Conservation (phyloP, 2,329 filamentous ascomycete species). For the Fusarium clavum region DNA sequence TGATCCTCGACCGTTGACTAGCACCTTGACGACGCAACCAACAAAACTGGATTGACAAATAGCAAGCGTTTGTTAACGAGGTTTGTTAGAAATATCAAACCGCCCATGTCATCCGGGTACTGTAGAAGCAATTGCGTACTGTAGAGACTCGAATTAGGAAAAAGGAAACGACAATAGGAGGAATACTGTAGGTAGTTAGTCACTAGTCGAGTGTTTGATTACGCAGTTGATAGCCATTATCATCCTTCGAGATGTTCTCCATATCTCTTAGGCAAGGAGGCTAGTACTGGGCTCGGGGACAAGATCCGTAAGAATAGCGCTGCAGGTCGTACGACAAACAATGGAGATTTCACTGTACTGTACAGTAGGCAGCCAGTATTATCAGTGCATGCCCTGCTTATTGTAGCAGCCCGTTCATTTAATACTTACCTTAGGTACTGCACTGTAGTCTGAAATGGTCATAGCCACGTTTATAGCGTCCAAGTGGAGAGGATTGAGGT, state of each 20-base stretch:
- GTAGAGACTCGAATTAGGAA: slow-evolving; percentile 6
- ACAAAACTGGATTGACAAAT: slow-evolving; percentile 5
- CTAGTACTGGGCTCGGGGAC: neutral
- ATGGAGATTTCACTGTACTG: neutral
- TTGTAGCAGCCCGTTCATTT: neutral
- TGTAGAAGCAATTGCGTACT: neutral
- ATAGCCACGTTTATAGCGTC: neutral
- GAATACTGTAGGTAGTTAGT: slow-evolving; percentile 7
- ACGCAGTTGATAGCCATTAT: slow-evolving; percentile 4
- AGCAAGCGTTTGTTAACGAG: slow-evolving; percentile 11
- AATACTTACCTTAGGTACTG: neutral
- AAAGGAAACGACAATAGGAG: slow-evolving; percentile 1
- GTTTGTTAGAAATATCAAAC: slow-evolving; percentile 11
- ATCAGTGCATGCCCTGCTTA: neutral
- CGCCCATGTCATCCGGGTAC: slow-evolving; percentile 15
- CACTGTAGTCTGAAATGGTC: neutral
- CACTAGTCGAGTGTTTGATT: slow-evolving; percentile 29
- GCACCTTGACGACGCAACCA: neutral
- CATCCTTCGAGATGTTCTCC: slow-evolving; percentile 6
- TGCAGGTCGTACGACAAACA: slow-evolving; percentile 1
- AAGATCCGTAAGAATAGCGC: slow-evolving; percentile 7
- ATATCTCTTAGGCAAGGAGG: slow-evolving; percentile 9
- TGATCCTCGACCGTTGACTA: slow-evolving; percentile 4
- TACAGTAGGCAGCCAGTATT: neutral
- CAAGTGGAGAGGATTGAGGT: neutral